Evolutionary conservation across 2,329 filamentous ascomycete species (phyloP), one percentile per base, ranked within the genome.

Genomic region (Aschersonia sp.): DNA sequence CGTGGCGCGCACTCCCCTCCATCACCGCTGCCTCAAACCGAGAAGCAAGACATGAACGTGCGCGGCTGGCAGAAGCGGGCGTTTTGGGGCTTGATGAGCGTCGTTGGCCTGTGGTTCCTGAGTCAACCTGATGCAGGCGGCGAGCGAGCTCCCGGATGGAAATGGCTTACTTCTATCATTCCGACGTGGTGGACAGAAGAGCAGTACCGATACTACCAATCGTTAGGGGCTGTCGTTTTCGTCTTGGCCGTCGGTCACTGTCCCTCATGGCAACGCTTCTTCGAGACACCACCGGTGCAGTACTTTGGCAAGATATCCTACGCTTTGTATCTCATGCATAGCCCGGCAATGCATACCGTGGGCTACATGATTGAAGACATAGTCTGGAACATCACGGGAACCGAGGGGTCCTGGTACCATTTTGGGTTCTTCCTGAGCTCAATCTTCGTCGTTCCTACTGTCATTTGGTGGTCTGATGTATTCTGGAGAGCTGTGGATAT

Each of bases 281-380:
- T 79, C 60, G 71, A 71, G 55, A 62, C 64, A 1, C 55, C 61
- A 2, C 54, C 67, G 12, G 64, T 77, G 4, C 75, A 78, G 56
- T 81, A 80, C 59, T 63, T 81, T 5, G 78, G 78, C 50, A 71
- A 71, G 56, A 72, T 81, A 53, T 79, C 74, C 46, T 81, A 77
- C 56, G 71, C 75, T 45, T 57, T 81, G 30, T 81, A 81, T 58
- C 68, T 81, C 11, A 72, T 79, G 64, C 78, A 81, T 56, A 75
- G 76, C 1, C 72, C 74, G 4, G 67, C 72, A 2, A 67, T 73
- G 56, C 74, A 77, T 54, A 68, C 69, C 2, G 54, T 72, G 14
- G 75, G 75, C 9, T 78, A 76, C 53, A 63, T 68, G 35, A 68
- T 70, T 49, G 67, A 77, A 55, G 66, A 65, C 35, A 66, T 68